Evolutionary conservation across 306 rosid species (phyloP).

Genomic region (Dalbergia oliveri): DNA sequence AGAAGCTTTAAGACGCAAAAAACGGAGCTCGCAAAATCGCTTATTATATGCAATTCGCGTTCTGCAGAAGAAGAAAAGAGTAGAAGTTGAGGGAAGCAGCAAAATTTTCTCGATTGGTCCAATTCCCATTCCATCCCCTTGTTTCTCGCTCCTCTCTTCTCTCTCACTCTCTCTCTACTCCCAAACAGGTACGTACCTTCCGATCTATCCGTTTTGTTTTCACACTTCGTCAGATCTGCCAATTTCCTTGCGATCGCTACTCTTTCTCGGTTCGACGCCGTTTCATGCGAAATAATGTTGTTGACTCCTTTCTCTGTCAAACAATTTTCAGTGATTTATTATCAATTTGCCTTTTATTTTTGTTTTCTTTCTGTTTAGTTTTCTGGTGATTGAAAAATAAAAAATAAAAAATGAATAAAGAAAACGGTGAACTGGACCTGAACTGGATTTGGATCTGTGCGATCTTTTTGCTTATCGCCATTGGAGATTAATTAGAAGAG

Average conservation of each 20-base stretch:
- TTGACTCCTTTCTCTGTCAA: constrained; percentile 12
- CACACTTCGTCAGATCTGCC: constrained; percentile 27
- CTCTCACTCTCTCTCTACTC: constrained; percentile 10
- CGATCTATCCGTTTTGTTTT: not conserved
- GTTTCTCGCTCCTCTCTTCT: not conserved
- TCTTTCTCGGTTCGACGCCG: not conserved
- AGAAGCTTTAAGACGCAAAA: not conserved
- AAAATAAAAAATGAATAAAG: not conserved
- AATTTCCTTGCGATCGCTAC: not conserved
- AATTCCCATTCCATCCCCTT: not conserved
- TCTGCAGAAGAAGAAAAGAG: not conserved
- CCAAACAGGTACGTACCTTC: constrained; percentile 14
- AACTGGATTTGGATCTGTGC: not conserved
- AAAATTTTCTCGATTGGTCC: too few species aligned
- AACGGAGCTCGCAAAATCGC: not conserved
- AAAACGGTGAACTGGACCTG: not conserved
- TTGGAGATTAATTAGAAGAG: not conserved
- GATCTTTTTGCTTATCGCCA: constrained; percentile 25
- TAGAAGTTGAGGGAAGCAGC: not conserved
- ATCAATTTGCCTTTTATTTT: not conserved
- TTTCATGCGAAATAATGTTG: not conserved
- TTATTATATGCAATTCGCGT: not conserved
- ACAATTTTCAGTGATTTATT: not conserved
- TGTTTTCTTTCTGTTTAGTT: not conserved
- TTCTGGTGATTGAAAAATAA: not conserved